Base-by-base conservation (phyloP, 257 asterid species). In the Cordia subcordata region DNA sequence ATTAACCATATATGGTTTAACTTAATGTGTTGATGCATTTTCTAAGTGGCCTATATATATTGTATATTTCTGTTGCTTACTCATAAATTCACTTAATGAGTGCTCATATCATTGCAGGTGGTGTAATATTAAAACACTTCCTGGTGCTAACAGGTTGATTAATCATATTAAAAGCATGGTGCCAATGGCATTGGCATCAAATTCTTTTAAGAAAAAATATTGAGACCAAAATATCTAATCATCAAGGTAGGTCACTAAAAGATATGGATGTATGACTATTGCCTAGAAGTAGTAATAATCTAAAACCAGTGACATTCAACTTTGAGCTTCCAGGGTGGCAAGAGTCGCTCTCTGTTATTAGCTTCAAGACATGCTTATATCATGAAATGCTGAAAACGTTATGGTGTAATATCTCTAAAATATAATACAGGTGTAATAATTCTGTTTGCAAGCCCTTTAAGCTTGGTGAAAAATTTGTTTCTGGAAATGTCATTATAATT, bases 111-210 rank as follows among this genome's bases (percentile, higher is more conserved):
- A 50, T 62, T 57, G 68, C 65, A 88, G 98, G 64, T 88, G 96
- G 92, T 59, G 82, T 82, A 79, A 70, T 37, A 83, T 85, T 73
- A 85, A 84, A 81, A 84, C 92, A 61, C 88, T 77, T 74, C 96
- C 98, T 32, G 96, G 98, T 67, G 98, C 95, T 62, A 80, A 75
- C 62, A 82, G 94, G 73, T 77, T 91, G 65, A 74, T 91, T 58
- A 80, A 72, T 61, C 96, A 91, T 83, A 72, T 91, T 60, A 75
- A 72, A 65, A 67, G 68, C 91, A 88, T 73, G 94, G 81, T 85
- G 72, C 81, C 82, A 37, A 66, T 91, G 83, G 94, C 91, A 51
- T 67, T 91, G 80, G 96, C 92, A 63, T 91, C 98, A 65, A 91
- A 91, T 80, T 87, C 96, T 53, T 72, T 90, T 0, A n/a, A 82